Base-by-base conservation (phyloP, 1,139 yeast species). In the Zygotorulaspora mrakii region DNA sequence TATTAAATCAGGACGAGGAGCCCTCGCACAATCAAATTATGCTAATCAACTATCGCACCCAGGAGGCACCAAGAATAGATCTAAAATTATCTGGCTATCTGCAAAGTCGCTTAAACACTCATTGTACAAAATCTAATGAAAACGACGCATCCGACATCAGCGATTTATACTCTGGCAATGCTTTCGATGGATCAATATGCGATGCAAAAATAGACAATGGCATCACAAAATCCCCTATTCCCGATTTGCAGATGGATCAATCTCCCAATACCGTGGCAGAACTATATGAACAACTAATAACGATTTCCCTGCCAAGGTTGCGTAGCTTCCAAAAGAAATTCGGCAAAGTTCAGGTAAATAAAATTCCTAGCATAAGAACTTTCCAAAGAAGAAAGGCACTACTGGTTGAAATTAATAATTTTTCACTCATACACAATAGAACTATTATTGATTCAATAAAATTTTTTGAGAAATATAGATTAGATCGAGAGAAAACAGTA, bases 331-430 rank as follows among this genome's bases (percentile, higher is more conserved):
- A 53, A 33, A 43, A 40, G 31, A 41, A 33, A 12, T 49, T 40
- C 35, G 57, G 57, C 6, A 52, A 49, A 30, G 55, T 54, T 5
- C 54, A 49, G 31, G 36, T 52, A 12, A 50, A 52, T 9, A 49
- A 47, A 33, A 33, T 53, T 16, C 49, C 54, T 13, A 52, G 49
- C 36, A 44, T 53, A n/a, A 46, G 56, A 32, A 53, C 57, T 6
- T 52, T 48, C 34, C 57, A 53, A 38, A 42, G 57, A 34, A 43
- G 57, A 24, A 48, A 53, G 18, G 55, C 57, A 21, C 37, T 53
- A 26, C 50, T 49, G n/a, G 42, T 43, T 22, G 57, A 51, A 32
- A 51, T 53, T 18, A 46, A 52, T 17, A 52, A 47, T 28, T 51
- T 46, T 35, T 46, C 54, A 14, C 39, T 37, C 12, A 27, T 33